Percentiles rank a stretch among this genome's conserved stretches.
Evolutionary conservation across 2,329 filamentous ascomycete genomes (phyloP).

Genomic region (Paecilomyces fulvus): DNA sequence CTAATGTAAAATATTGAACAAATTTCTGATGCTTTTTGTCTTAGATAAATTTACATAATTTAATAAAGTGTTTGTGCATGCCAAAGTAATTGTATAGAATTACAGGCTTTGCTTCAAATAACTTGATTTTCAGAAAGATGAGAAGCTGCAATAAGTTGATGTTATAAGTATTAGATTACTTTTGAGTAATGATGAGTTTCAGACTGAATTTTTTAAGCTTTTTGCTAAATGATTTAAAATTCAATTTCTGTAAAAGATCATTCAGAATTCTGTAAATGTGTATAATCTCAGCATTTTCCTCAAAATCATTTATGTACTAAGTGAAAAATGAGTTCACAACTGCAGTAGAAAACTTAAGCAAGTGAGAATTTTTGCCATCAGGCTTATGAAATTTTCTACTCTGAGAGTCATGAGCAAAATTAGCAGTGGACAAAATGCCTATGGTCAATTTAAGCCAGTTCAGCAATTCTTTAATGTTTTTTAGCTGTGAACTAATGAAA

Average conservation of each 20-base stretch:
- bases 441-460: constrained; percentile 20
- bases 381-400: constrained; percentile 11
- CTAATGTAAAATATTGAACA: constrained; percentile 17
- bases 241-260: constrained; percentile 11
- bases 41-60: constrained; percentile 17
- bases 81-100: constrained; percentile 22
- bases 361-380: constrained; percentile 13
- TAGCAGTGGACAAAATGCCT: constrained; percentile 15
- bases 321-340: constrained; percentile 15
- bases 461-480: constrained; percentile 17
- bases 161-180: constrained; percentile 14
- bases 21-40: constrained; percentile 20
- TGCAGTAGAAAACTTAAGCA: constrained; percentile 16
- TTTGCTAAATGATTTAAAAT: constrained; percentile 7
- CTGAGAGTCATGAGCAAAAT: constrained; percentile 19
- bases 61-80: constrained; percentile 20
- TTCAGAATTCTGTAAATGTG: constrained; percentile 7
- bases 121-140: constrained; percentile 13
- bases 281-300: constrained; percentile 7
- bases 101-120: constrained; percentile 19
- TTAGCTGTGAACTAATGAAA: constrained; percentile 20
- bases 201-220: constrained; percentile 3
- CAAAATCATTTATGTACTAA: constrained; percentile 9
- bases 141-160: constrained; percentile 17
- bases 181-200: constrained; percentile 4